Evolutionary conservation across 768 basidiomycete genomes (phyloP), one percentile per base, ranked within the genome.

Genomic region (Clitopilus passeckerianus): DNA sequence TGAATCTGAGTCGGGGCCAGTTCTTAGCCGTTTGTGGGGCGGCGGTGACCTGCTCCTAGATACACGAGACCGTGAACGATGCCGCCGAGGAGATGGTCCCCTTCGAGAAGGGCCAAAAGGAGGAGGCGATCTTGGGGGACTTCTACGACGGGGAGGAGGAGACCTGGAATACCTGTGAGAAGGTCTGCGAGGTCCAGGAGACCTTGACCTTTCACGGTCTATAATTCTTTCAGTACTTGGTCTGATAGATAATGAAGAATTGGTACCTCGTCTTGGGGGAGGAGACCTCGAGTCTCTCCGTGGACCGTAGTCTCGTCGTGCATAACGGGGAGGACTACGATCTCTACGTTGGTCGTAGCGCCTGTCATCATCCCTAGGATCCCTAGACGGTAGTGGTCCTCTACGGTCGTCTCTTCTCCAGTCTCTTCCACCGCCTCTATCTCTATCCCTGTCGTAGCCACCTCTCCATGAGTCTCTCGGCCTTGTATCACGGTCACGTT

Each of bases 71-170:
- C 55, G 55, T 14, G 57, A 59, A 55, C 59, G 61, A 61, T 58
- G 60, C 34, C 61, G 63, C 37, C 46, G 46, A 18, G 46, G 46
- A 5, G 46, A 50, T 23, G 20, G 20, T 10, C 46, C 46, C 12
- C 46, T 50, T 20, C 46, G 5, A 9, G 22, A 22, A 50, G 16
- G 46, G 5, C 18, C 66, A 34, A 69, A 70, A 58, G 72, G 70
- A 34, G 70, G 71, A 58, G 72, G 70, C 20, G 68, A 65, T 10
- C 71, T 70, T 50, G 64, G 61, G 53, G 68, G 68, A 16, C 67
- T 66, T 53, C 53, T 57, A 33, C 44, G n/a, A 41, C 14, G 46
- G n/a, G 46, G 46, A 50, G 46, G 46, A 50, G 46, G 46, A 20
- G 46, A 50, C 22, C 46, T 50, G 9, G 46, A 50, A 4, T 18